Evolutionary conservation across 352 stramenopile genomes (phyloP), one percentile per base, ranked within the genome.

Genomic region (Pythium oligandrum): DNA sequence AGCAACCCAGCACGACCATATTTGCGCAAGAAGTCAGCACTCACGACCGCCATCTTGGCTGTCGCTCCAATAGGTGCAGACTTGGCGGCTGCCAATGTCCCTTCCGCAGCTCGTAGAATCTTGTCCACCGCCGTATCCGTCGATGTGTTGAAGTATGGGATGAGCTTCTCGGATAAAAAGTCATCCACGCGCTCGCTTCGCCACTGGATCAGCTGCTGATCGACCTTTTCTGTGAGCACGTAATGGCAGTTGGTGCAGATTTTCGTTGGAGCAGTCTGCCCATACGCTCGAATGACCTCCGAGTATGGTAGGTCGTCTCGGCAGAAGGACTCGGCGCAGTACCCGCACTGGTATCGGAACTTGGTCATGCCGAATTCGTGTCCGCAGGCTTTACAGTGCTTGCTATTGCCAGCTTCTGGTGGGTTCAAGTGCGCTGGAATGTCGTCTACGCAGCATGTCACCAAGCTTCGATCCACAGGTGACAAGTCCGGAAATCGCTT

Each of bases 61-160:
- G 84, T 88, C 40, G 82, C 80, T 9, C 82, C 83, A 30, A 95
- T 90, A 9, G 84, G 84, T 4, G 78, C 82, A 3, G 75, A 85
- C 51, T 90, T 93, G 4, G 84, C 84, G 5, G 80, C 82, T 3
- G 77, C 78, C 2, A 95, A 64, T 12, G 83, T 92, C 12, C 84
- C 84, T 67, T 73, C 84, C 33, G 82, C 84, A 10, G 83, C 84
- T 17, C 84, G 80, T 65, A 89, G 76, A 17, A 91, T 85, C 65
- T 92, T 95, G 58, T 95, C 84, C 2, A 95, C 68, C 0, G 82
- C 58, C n/a, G 84, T 95, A 47, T 95, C 84, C 3, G 73, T 88
- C 7, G 77, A 61, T 12, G 76, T 86, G 52, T 85, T 93, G 55
- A 86, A 90, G 51, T 95, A 95, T 10, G 76, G 42, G 33, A 85